phyloP scores from a whole-genome alignment of 352 stramenopile genomes.

The Phytopythium delawarense region DNA sequence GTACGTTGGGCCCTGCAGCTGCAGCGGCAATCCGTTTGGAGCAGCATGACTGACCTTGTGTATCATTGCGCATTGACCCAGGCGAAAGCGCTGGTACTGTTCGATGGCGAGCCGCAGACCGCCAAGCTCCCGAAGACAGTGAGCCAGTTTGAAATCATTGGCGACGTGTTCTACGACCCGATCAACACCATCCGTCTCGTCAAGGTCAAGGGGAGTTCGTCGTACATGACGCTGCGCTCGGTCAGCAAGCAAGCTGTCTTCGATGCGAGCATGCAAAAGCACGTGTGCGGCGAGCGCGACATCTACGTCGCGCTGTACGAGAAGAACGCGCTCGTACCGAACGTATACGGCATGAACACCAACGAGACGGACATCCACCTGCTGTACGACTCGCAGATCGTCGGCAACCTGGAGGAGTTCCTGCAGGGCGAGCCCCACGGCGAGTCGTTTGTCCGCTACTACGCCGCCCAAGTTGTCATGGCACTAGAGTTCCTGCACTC shows the following conservation, averaged over 20 bases:
- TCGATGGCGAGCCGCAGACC: conserved; percentile 43
- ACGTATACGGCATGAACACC: conserved; percentile 62
- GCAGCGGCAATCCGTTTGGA: background rate
- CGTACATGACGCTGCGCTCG: conserved; percentile 69
- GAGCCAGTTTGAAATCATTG: conserved; percentile 64
- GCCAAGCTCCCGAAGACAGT: conserved; percentile 41
- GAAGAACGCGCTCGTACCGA: conserved; percentile 67
- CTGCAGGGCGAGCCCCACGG: conserved; percentile 58
- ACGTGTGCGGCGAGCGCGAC: conserved; percentile 74
- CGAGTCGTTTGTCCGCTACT: conserved; percentile 82
- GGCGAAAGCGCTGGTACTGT: conserved; percentile 49
- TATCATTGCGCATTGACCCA: conserved; percentile 13
- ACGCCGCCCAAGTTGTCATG: conserved; percentile 81
- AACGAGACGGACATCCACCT: conserved; percentile 85
- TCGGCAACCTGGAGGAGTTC: conserved; percentile 79
- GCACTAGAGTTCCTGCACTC: conserved; percentile 78
- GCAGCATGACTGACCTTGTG: background rate
- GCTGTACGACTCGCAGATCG: conserved; percentile 76
- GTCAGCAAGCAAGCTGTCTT: conserved; percentile 81
- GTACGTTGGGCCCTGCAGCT: conserved; percentile 18
- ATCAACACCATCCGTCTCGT: conserved; percentile 75
- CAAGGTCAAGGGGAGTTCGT: conserved; percentile 47
- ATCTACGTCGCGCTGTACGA: conserved; percentile 82
- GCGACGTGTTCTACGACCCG: conserved; percentile 68
- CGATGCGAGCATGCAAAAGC: conserved; percentile 79